Evolutionary conservation across 805 yeast genomes (phyloP).

Genomic region (Ogataea trehaloabstinens): DNA sequence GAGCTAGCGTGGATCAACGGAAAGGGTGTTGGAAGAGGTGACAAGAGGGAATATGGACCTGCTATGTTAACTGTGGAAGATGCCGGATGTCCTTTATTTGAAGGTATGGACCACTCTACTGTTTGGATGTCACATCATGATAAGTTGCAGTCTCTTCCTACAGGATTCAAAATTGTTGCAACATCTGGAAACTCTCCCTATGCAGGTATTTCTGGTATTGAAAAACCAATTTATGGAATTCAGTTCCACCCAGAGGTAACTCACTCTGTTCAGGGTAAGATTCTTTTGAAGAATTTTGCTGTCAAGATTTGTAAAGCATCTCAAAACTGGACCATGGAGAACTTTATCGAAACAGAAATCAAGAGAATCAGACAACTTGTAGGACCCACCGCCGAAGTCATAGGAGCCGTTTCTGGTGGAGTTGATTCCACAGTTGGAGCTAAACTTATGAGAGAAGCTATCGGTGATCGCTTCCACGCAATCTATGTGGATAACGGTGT

Average conservation of each 20-base stretch:
- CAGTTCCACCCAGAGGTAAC: constrained; percentile 99
- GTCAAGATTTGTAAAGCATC: constrained; percentile 81
- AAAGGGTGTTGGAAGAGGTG: constrained; percentile 91
- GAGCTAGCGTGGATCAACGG: constrained; percentile 98
- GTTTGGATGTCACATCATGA: constrained; percentile 99
- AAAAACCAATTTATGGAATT: constrained; percentile 81
- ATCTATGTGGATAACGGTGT: constrained; percentile 97
- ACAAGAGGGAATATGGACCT: constrained; percentile 97
- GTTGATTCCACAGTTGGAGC: constrained; percentile 99
- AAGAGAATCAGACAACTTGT: constrained; percentile 86
- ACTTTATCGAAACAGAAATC: constrained; percentile 95
- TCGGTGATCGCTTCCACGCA: constrained; percentile 98
- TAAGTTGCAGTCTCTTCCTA: constrained; percentile 86
- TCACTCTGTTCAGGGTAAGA: constrained; percentile 90
- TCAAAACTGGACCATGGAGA: constrained; percentile 97
- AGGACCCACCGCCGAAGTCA: constrained; percentile 97
- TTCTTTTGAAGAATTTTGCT: constrained; percentile 87
- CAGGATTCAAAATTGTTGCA: constrained; percentile 85
- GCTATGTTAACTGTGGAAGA: constrained; percentile 87
- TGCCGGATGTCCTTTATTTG: constrained; percentile 65
- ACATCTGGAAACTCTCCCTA: constrained; percentile 91
- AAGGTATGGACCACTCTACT: constrained; percentile 88
- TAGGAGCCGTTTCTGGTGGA: constrained; percentile 99
- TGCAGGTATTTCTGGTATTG: constrained; percentile 84
- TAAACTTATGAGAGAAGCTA: constrained; percentile 95